These are phyloP conservation scores for Cardiospermum halicacabum DNA, from an alignment of 345 rosid species.

Conservation along the genomic window DNA sequence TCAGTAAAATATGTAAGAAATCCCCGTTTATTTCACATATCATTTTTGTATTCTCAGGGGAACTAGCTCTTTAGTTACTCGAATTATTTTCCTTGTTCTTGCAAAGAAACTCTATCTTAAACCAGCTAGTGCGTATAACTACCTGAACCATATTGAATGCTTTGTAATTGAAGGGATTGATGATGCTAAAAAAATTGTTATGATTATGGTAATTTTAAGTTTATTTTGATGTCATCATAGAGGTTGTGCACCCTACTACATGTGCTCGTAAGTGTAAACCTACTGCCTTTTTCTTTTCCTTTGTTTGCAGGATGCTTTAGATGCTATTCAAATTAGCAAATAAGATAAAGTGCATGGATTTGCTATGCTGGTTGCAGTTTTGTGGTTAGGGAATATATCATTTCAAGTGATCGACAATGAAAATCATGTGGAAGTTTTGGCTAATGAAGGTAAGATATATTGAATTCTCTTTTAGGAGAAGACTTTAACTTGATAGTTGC, in stretches of 20 bases:
- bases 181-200: slow-evolving; percentile 64
- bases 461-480: slow-evolving; percentile 10
- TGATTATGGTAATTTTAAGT: slow-evolving; percentile 55
- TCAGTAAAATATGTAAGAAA: neutral
- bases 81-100: slow-evolving; percentile 14
- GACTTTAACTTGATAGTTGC: neutral
- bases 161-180: slow-evolving; percentile 63
- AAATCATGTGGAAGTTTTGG: slow-evolving; percentile 78
- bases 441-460: slow-evolving; percentile 63
- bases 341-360: slow-evolving; percentile 74
- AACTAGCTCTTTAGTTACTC: neutral
- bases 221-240: slow-evolving; percentile 3
- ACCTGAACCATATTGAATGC: slow-evolving; percentile 86
- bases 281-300: slow-evolving; percentile 4
- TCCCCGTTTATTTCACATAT: neutral
- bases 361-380: slow-evolving; percentile 77
- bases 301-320: slow-evolving; percentile 65
- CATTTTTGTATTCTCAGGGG: too few relatives aligned
- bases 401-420: slow-evolving; percentile 68
- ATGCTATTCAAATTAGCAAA: slow-evolving; percentile 57
- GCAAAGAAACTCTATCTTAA: slow-evolving; percentile 79
- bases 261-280: slow-evolving; percentile 2
- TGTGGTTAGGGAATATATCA: slow-evolving; percentile 88
- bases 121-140: slow-evolving; percentile 69
- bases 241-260: slow-evolving; percentile 1